These are phyloP conservation scores for Carex scoparia DNA, from an alignment of 176 grass and related monocot species.

Conservation along the genomic window DNA sequence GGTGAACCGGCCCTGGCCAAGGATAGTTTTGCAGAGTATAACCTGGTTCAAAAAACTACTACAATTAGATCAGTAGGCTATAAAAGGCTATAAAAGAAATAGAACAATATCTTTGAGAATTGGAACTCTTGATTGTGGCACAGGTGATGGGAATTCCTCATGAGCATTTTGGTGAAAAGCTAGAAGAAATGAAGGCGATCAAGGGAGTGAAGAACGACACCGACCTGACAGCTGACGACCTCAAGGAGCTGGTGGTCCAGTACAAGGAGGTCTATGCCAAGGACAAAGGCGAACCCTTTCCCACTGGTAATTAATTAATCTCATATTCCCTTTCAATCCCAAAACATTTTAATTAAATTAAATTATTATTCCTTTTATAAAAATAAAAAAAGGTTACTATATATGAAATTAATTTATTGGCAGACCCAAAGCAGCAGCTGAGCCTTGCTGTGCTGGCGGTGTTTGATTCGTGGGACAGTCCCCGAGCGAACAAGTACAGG, in stretches of 20 bases:
- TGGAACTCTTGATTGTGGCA: not conserved
- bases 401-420: not conserved
- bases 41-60: not conserved
- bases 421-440: conserved; percentile 79
- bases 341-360: not conserved
- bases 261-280: conserved; percentile 86
- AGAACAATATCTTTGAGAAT: not conserved
- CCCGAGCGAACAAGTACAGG: conserved; percentile 81
- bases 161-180: conserved; percentile 68
- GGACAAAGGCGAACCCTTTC: conserved; percentile 78
- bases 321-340: not conserved
- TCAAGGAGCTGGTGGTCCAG: conserved; percentile 66
- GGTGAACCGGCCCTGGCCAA: not conserved
- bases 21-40: not conserved
- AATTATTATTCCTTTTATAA: not conserved
- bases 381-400: not conserved
- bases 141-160: conserved; percentile 89
- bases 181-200: conserved; percentile 59
- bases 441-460: conserved; percentile 65
- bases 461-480: conserved; percentile 94
- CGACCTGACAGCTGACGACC: conserved; percentile 62
- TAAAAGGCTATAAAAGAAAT: not conserved
- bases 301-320: conserved; percentile 40
- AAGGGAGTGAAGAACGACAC: conserved; percentile 62
- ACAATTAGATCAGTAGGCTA: not conserved